These are phyloP conservation scores for Colletotrichum endophyticum DNA, from an alignment of 2,329 filamentous ascomycete genomes.

Conservation along the genomic window DNA sequence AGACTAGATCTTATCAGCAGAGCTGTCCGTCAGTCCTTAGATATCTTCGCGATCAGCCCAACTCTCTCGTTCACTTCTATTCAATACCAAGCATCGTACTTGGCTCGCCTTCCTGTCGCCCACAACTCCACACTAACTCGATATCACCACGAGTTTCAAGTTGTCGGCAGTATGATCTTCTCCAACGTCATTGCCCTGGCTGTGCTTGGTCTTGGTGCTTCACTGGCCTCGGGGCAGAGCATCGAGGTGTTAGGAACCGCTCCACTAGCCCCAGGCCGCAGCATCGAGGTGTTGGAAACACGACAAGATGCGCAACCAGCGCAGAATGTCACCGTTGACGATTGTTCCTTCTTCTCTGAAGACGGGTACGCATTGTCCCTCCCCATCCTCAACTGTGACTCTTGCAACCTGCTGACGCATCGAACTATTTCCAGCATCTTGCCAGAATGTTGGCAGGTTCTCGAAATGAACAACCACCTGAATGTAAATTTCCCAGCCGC, in stretches of 20 bases:
- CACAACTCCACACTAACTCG: not conserved
- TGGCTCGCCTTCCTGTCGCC: not conserved
- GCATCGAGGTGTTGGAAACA: not conserved
- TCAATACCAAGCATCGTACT: not conserved
- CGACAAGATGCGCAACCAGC: not conserved
- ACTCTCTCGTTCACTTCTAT: not conserved
- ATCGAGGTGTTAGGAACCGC: not conserved
- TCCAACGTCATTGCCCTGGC: not conserved
- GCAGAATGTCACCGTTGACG: not conserved
- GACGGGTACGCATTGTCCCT: not conserved
- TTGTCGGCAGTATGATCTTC: not conserved
- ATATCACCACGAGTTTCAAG: not conserved
- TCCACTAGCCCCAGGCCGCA: not conserved
- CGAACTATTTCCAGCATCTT: not conserved
- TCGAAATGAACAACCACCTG: not conserved
- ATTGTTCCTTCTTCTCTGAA: not conserved
- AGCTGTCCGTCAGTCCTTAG: not conserved
- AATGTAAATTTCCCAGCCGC: not conserved
- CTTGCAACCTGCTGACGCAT: not conserved
- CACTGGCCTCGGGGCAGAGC: not conserved
- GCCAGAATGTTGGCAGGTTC: not conserved
- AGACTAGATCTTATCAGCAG: not conserved
- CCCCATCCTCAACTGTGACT: not conserved
- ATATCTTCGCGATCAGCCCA: not conserved
- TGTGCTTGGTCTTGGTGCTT: not conserved